phyloP scores from a whole-genome alignment of 148 eudicot genomes.

The Arbutus unedo region DNA sequence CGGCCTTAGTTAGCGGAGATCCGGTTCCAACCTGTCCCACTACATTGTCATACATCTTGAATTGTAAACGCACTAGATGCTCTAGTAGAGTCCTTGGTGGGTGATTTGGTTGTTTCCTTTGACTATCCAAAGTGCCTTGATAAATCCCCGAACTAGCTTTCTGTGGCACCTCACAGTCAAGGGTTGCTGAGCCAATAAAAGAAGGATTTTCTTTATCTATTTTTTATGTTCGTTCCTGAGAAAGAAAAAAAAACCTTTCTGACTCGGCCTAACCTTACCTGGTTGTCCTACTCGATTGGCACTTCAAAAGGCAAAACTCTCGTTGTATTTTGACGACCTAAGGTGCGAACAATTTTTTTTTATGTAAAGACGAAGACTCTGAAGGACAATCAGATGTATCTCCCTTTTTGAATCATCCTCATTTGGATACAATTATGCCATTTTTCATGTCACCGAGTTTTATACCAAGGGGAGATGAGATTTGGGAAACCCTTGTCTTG shows the following conservation, averaged over 20 bases:
- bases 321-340: too few species aligned
- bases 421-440: constrained; percentile 22
- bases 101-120: constrained; percentile 23
- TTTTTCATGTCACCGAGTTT: constrained; percentile 32
- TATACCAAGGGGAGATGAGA: constrained; percentile 35
- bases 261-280: too few species aligned
- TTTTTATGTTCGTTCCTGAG: too few species aligned
- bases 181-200: constrained; percentile 26
- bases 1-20: too few species aligned
- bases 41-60: not conserved
- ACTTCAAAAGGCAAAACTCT: too few species aligned
- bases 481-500: too few species aligned
- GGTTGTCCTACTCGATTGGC: too few species aligned
- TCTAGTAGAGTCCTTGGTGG: constrained; percentile 24
- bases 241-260: too few species aligned
- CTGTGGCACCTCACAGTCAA: constrained; percentile 42
- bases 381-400: constrained; percentile 28
- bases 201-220: not conserved
- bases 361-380: not conserved
- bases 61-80: constrained; percentile 40
- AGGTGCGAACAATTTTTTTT: too few species aligned
- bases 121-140: constrained; percentile 40
- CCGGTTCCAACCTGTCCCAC: too few species aligned
- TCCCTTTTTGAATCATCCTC: constrained; percentile 23
- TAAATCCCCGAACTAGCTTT: constrained; percentile 32